phyloP scores from a whole-genome alignment of 164 flowering plant species.

The Umbellularia californica region DNA sequence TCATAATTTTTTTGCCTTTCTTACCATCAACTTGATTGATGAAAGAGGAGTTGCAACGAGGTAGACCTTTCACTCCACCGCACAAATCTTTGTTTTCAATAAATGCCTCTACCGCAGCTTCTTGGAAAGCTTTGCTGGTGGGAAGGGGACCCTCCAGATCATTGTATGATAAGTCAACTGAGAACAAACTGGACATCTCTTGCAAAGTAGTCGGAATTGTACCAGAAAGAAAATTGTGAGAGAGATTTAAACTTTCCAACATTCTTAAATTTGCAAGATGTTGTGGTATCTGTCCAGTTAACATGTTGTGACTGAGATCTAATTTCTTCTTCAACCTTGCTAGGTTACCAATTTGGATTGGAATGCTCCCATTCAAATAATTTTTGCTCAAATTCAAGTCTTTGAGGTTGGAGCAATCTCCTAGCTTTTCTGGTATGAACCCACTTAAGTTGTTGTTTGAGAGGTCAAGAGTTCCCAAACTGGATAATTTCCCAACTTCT shows the following conservation, averaged over 20 bases:
- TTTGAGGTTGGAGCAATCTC: not conserved
- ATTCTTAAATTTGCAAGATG: constrained; percentile 29
- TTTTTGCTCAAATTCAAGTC: constrained; percentile 1
- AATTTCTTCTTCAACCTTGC: constrained; percentile 22
- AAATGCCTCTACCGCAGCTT: constrained; percentile 5
- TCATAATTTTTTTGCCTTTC: not conserved
- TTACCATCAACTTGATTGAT: not conserved
- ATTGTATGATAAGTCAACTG: constrained; percentile 50
- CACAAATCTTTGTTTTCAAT: constrained; percentile 24
- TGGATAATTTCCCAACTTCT: constrained; percentile 1
- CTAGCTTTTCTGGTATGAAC: not conserved
- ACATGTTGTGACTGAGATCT: constrained; percentile 53
- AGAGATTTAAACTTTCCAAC: constrained; percentile 46
- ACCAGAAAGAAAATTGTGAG: constrained; percentile 51
- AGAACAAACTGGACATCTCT: constrained; percentile 23
- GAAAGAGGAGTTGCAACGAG: constrained; percentile 18
- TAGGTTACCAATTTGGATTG: constrained; percentile 39
- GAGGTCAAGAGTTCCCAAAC: not conserved
- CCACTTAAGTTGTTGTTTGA: constrained; percentile 2
- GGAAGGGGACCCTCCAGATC: constrained; percentile 31
- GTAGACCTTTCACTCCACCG: no score
- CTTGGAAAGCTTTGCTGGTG: not conserved
- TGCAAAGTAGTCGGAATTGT: constrained; percentile 30
- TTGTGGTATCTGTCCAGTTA: constrained; percentile 44
- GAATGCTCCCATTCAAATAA: constrained; percentile 37